Percentiles rank a stretch among this genome's conserved stretches.
Conservation (phyloP, 1,139 yeast species). For the Geotrichum phurueaensis region DNA sequence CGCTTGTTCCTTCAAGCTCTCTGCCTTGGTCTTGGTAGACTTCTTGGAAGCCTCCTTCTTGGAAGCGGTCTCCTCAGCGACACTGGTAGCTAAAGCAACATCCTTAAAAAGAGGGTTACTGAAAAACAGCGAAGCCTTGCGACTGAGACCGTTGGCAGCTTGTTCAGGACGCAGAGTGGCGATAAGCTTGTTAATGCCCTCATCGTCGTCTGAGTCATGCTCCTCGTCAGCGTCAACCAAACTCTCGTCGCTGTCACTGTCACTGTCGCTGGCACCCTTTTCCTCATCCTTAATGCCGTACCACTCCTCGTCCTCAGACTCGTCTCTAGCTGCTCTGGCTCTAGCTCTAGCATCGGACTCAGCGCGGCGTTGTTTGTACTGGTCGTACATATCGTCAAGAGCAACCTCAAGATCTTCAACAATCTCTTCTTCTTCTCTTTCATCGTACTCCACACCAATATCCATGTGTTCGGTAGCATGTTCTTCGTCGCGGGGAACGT, state of each 20-base stretch:
- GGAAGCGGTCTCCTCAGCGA: conserved; percentile 25
- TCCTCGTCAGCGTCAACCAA: conserved; percentile 20
- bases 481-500: conserved; percentile 48
- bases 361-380: conserved; percentile 65
- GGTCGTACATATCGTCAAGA: conserved; percentile 72
- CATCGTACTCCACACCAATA: conserved; percentile 39
- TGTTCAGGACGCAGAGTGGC: conserved; percentile 48
- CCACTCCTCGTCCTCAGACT: conserved; percentile 65
- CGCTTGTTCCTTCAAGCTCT: conserved; percentile 3
- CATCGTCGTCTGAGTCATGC: conserved; percentile 58
- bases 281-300: conserved; percentile 59
- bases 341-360: conserved; percentile 74
- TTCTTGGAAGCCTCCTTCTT: conserved; percentile 6
- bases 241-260: conserved; percentile 29
- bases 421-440: conserved; percentile 50
- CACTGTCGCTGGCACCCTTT: conserved; percentile 32
- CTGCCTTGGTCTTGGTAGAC: conserved; percentile 5
- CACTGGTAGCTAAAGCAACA: conserved; percentile 48
- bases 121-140: conserved; percentile 70
- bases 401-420: conserved; percentile 72
- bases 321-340: conserved; percentile 79
- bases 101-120: conserved; percentile 67
- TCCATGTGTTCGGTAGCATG: conserved; percentile 43
- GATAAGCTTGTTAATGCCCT: conserved; percentile 57
- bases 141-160: conserved; percentile 52